These are phyloP conservation scores for Calonectria hongkongensis DNA, from an alignment of 2,329 filamentous ascomycete species.

Conservation along the genomic window DNA sequence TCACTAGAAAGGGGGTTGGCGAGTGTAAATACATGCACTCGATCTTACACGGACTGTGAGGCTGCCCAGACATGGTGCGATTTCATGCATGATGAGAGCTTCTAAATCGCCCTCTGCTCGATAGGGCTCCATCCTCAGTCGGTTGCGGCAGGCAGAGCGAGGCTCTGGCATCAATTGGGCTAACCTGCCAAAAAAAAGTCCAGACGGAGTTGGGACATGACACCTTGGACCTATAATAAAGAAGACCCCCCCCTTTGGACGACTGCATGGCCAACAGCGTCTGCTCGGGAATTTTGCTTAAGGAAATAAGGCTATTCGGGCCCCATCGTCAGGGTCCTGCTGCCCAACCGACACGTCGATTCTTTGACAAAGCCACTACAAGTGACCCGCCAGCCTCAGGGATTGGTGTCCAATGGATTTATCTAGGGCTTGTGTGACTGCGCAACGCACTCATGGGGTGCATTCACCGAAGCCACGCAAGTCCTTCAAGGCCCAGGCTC, in stretches of 20 bases:
- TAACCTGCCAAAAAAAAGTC: constrained; percentile 13
- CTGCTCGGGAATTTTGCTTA: constrained; percentile 13
- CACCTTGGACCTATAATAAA: constrained; percentile 33
- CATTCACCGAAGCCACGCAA: constrained; percentile 39
- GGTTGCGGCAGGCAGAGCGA: constrained; percentile 29
- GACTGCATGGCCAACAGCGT: constrained; percentile 21
- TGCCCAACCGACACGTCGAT: constrained; percentile 40
- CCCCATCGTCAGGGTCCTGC: constrained; percentile 31
- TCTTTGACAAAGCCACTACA: constrained; percentile 27
- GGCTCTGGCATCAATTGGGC: constrained; percentile 37
- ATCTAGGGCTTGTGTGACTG: constrained; percentile 37
- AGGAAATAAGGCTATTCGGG: constrained; percentile 14
- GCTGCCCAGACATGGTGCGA: constrained; percentile 34
- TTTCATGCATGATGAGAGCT: constrained; percentile 30
- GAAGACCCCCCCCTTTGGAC: constrained; percentile 3
- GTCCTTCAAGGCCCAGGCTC: constrained; percentile 23
- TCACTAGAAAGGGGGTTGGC: constrained; percentile 28
- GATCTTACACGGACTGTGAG: constrained; percentile 23
- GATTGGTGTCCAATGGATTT: constrained; percentile 37
- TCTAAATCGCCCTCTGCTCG: neutral
- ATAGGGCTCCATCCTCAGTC: constrained; percentile 26
- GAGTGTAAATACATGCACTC: constrained; percentile 36
- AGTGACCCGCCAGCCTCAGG: constrained; percentile 27
- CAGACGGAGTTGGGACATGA: constrained; percentile 23
- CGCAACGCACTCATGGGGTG: constrained; percentile 26